Evolutionary conservation across 805 yeast species (phyloP), one percentile per base, ranked within the genome.

Genomic region (Cyberlindnera xishuangbannaensis): DNA sequence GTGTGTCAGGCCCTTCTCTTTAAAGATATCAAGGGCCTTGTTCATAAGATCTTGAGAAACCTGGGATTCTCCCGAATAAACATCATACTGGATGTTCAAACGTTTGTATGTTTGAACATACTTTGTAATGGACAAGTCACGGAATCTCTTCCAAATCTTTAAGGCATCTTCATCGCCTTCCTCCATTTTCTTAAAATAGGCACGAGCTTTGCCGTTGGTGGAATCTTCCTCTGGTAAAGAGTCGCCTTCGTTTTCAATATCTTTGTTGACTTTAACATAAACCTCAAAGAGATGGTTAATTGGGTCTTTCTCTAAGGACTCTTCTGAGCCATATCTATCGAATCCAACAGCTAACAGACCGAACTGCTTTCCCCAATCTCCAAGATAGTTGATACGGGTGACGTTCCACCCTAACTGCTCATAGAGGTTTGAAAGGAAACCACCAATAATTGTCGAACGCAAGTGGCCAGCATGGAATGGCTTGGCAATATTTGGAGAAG

Each of bases 381-480:
- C 99, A 47, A 92, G 71, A 62, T 92, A 92, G 69, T 92, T 92
- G 68, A 90, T 71, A 64, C 97, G 76, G 47, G 73, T 64, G 28
- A 92, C 98, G n/a, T 85, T 74, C 84, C 90, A 92, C 29, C 97
- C 98, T 37, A 80, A 68, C 47, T 76, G 78, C 63, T 87, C 96
- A 57, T 92, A 84, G 58, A 92, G 69, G 62, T 88, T 90, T 25
- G 95, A 65, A 30, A 92, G 60, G 66, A 87, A 92, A 12, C 97
- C 97, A 50, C 99, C 99, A 57, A 92, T 92, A 55, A 92, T 92
- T 28, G 99, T 92, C 20, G 95, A 83, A 64, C 99, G 81, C 61
- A 92, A 75, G 61, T 92, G 99, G 40, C 99, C 99, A 35, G 99
- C 99, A 58, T 92, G 99, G 82, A 92, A 92, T 10, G 99, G 99